Evolutionary conservation across 768 basidiomycete species (phyloP).

Genomic region (Macrolepiota fuliginosa): DNA sequence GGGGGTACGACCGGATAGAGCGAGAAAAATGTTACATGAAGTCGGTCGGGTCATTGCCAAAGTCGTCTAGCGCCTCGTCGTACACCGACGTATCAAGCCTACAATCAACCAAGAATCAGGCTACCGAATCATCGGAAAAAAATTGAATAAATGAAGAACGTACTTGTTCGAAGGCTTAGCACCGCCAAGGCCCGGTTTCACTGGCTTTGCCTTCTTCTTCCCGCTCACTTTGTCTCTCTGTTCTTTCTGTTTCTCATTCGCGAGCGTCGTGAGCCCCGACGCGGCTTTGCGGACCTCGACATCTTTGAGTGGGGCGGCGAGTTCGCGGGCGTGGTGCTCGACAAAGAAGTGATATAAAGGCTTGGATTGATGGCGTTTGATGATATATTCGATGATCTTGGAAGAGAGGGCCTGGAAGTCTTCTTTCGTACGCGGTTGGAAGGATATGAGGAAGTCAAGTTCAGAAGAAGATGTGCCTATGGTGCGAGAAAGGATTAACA

Average conservation of each 20-base stretch:
- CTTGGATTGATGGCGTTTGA: conserved; percentile 78
- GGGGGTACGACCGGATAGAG: conserved; percentile 9
- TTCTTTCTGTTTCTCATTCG: conserved; percentile 95
- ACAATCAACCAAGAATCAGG: background rate
- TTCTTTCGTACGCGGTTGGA: conserved; percentile 84
- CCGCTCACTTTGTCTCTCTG: conserved; percentile 81
- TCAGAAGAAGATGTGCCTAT: conserved; percentile 68
- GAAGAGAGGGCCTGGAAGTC: conserved; percentile 79
- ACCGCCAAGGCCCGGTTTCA: conserved; percentile 76
- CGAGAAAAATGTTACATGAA: conserved; percentile 75
- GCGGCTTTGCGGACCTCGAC: conserved; percentile 91
- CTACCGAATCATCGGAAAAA: background rate
- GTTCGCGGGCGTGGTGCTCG: conserved; percentile 76
- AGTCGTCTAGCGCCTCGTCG: conserved; percentile 90
- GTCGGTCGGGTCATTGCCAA: conserved; percentile 70
- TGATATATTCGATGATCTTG: conserved; percentile 68
- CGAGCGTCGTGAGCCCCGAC: conserved; percentile 77
- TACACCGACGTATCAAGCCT: conserved; percentile 81
- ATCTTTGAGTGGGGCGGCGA: conserved; percentile 79
- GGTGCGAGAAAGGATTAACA: background rate
- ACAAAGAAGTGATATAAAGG: conserved; percentile 83
- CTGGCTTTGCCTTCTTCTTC: conserved; percentile 71
- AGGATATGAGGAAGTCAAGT: conserved; percentile 69
- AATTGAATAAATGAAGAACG: conserved; percentile 18
- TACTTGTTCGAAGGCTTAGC: conserved; percentile 67